Evolutionary conservation across 768 basidiomycete species (phyloP), one percentile per base, ranked within the genome.

Genomic region (Mycena crocata): DNA sequence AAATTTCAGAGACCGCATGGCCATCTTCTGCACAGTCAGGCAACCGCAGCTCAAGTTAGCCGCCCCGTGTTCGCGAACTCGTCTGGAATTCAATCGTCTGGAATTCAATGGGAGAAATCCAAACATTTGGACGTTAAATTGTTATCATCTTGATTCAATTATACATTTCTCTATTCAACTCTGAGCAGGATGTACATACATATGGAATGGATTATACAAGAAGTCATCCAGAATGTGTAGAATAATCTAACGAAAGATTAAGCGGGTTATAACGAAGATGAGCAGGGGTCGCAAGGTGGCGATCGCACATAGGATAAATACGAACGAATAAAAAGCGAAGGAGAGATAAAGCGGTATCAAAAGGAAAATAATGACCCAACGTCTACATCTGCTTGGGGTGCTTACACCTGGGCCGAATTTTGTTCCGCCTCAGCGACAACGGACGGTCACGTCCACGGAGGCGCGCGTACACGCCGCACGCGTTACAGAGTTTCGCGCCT

Each of bases 381-480:
- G 35, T 37, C 12, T 26, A n/a, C 26, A 12, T 9, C 48, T 55
- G 15, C 51, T 64, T 56, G 23, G 62, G 54, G 39, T 67, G 67
- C 26, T 63, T 62, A 24, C 37, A 51, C 34, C 67, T 21, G 37
- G 67, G 67, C 6, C 54, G 42, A 7, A 68, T 58, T 26, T 44
- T 51, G 42, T 59, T 64, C 35, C 44, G n/a, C 32, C 44, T 35
- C 42, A 68, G 30, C 30, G 48, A 31, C 45, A 68, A 32, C 14
- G 67, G 67, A 6, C 67, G 37, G 21, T 51, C 50, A 5, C 67
- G 48, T 24, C 67, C 67, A 0, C 57, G 30, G 40, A 68, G 24
- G 4, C 67, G 56, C 8, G 30, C 51, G 28, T 64, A 68, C 1
- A 58, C 62, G 10, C 67, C 67, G 35, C 67, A 68, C 30, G 67